Evolutionary conservation across 768 basidiomycete genomes (phyloP), one percentile per base, ranked within the genome.

Genomic region (Rhodotorula babjevae): DNA sequence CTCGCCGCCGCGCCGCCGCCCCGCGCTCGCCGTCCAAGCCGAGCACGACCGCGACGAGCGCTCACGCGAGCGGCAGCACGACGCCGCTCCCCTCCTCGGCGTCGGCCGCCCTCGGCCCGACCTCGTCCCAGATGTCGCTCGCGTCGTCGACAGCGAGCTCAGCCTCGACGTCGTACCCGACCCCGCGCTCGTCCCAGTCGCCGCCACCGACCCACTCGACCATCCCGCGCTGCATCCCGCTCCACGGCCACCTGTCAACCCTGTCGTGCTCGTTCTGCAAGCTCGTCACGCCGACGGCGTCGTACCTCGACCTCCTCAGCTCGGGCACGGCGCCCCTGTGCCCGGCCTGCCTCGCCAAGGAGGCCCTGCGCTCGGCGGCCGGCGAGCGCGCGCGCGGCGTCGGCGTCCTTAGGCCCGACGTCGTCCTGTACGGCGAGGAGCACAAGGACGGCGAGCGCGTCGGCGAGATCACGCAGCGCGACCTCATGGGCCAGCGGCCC

Each of bases 361-460:
- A 91, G 76, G 82, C 84, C 67, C 87, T 88, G 25, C 87, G 93
- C 50, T 85, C 87, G 70, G 83, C 90, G 44, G 81, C 89, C 16
- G 90, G 90, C 23, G 91, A 93, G 80, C 87, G 93, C 25, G 85
- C 88, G 9, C 83, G 92, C 59, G 89, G 90, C 6, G 85, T 93
- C 40, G 93, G 93, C 0, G 85, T 85, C 74, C 83, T 96, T 58
- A 86, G 92, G 49, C 90, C 93, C 0, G 90, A 89, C 65, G 92
- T 96, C 6, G 91, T 96, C 0, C 82, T 96, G 33, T 96, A 96
- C 79, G 93, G 93, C 74, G 93, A 95, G 80, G 83, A 84, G 60
- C 93, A 95, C 81, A 88, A 87, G 80, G 87, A 92, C 73, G 93
- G 91, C 8, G 91, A 93, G 77, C 87, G 87, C 31, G 91, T 95